Conservation (phyloP, 331 rosid species). For the Rhamnella rubrinervis region DNA sequence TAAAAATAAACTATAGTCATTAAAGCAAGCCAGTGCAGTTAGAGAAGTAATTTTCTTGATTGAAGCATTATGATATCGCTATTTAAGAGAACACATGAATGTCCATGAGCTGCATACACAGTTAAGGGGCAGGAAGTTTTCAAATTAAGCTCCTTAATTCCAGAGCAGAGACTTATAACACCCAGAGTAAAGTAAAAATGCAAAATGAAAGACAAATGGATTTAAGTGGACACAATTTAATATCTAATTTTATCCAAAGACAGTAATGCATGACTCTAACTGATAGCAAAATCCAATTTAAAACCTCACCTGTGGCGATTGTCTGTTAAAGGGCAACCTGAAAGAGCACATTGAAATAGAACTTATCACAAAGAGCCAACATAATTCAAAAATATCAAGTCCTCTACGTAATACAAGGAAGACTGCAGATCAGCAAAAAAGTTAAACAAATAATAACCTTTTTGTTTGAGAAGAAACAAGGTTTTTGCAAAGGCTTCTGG, state of each 20-base stretch:
- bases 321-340: conserved; percentile 66
- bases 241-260: not conserved
- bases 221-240: too few species aligned
- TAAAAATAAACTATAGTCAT: not conserved
- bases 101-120: too few species aligned
- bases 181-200: not conserved
- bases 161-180: not conserved
- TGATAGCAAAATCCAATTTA: conserved; percentile 1
- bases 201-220: not conserved
- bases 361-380: not conserved
- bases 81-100: too few species aligned
- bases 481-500: conserved; percentile 80
- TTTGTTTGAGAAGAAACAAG: conserved; percentile 60
- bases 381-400: conserved; percentile 1
- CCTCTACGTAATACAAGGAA: not conserved
- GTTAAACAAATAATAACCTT: conserved; percentile 41
- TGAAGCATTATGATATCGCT: too few species aligned
- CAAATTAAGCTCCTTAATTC: not conserved
- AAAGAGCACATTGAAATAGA: conserved; percentile 28
- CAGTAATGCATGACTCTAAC: not conserved
- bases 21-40: not conserved
- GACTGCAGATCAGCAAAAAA: not conserved
- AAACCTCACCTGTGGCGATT: conserved; percentile 59
- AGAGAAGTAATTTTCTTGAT: too few species aligned
- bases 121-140: too few species aligned